Evolutionary conservation across 1,139 yeast species (phyloP).

Genomic region (Debaryomyces singareniensis): DNA sequence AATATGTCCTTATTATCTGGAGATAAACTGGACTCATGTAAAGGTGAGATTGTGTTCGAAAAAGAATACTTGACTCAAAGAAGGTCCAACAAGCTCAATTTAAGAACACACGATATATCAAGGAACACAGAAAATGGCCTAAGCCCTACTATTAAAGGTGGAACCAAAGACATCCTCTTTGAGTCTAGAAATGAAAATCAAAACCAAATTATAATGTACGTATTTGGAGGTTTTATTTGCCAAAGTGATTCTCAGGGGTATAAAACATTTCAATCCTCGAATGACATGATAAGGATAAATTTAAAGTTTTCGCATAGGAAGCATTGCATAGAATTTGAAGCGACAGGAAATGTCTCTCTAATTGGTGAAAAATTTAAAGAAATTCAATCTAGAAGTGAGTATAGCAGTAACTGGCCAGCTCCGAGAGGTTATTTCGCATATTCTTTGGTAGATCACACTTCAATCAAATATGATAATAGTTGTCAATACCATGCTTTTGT

Average conservation of each 20-base stretch:
- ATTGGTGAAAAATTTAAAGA: slow-evolving; percentile 2
- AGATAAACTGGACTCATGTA: not conserved
- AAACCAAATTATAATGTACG: slow-evolving; percentile 22
- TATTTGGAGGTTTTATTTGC: slow-evolving; percentile 38
- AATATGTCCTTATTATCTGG: no score
- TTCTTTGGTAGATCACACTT: slow-evolving; percentile 21
- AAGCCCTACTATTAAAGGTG: not conserved
- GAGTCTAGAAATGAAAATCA: not conserved
- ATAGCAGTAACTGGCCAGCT: slow-evolving; percentile 22
- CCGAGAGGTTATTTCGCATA: slow-evolving; percentile 40
- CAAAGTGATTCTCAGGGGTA: slow-evolving; percentile 11
- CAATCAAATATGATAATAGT: slow-evolving; percentile 17
- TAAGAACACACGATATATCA: not conserved
- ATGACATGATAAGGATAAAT: slow-evolving; percentile 34
- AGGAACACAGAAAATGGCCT: not conserved
- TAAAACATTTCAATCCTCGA: slow-evolving; percentile 23
- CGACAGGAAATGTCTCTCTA: slow-evolving; percentile 7
- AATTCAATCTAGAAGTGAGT: slow-evolving; percentile 1
- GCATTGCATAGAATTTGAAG: slow-evolving; percentile 3
- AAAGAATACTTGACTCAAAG: not conserved
- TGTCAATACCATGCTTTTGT: slow-evolving; percentile 10
- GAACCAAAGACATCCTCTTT: not conserved
- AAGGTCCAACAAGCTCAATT: not conserved
- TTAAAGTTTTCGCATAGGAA: slow-evolving; percentile 3
- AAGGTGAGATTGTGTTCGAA: not conserved